Percentiles rank a stretch among this genome's conserved stretches.
Evolutionary conservation across 2,329 filamentous ascomycete species (phyloP).

Genomic region (Diaporthe ilicicola): DNA sequence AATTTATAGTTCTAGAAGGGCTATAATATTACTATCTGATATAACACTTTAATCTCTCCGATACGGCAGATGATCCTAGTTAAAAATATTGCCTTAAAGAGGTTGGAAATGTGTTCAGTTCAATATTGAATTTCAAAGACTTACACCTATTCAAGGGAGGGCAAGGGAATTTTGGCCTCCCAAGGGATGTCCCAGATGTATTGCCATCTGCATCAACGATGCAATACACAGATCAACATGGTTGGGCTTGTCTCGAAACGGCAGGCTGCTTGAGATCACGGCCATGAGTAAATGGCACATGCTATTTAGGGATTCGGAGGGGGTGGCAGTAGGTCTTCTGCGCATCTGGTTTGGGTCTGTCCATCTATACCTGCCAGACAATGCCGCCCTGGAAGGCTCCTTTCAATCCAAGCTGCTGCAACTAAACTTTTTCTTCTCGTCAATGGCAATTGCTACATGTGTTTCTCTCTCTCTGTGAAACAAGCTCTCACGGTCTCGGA

Average conservation of each 20-base stretch:
- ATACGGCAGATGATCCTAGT: too few species aligned
- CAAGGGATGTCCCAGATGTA: neutral
- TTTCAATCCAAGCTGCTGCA: neutral
- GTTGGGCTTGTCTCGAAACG: neutral
- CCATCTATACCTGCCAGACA: too few species aligned
- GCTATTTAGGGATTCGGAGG: too few species aligned
- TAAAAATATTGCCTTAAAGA: neutral
- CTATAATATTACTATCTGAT: too few species aligned
- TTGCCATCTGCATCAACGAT: neutral
- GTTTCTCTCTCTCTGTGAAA: neutral
- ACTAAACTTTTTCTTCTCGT: neutral
- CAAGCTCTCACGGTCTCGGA: neutral
- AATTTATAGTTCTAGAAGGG: too few species aligned
- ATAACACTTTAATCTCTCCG: too few species aligned
- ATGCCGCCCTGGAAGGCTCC: neutral
- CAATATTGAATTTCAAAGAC: neutral
- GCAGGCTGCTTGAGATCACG: too few species aligned
- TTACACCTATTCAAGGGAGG: neutral
- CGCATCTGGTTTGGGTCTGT: neutral
- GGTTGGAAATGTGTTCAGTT: neutral
- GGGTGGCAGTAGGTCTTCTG: too few species aligned
- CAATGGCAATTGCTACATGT: neutral
- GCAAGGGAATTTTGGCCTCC: neutral
- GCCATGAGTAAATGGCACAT: too few species aligned
- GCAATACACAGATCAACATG: neutral